A percentile compares a stretch with the other conserved stretches of the same genome.
Evolutionary conservation across 2,329 filamentous ascomycete species (phyloP).

Genomic region (Sporothrix schenckii): DNA sequence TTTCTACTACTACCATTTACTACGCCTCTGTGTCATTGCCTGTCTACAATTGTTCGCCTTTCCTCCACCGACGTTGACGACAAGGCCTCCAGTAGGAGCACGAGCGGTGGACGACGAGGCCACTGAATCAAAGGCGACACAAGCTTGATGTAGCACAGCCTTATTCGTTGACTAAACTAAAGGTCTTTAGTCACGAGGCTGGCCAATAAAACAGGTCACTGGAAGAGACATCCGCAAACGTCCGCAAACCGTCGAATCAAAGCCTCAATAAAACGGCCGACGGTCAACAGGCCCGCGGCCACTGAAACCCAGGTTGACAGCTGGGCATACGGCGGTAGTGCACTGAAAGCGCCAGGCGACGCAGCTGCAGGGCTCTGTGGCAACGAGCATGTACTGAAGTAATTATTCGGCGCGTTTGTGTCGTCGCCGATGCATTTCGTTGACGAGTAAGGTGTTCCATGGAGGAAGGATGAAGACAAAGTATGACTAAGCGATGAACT

Average conservation of each 20-base stretch:
- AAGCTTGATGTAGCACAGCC: conserved; percentile 14
- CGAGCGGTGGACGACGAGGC: neutral
- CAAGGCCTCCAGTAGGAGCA: conserved; percentile 8
- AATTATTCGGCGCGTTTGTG: neutral
- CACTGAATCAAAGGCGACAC: conserved; percentile 22
- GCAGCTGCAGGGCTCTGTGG: neutral
- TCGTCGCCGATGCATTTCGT: neutral
- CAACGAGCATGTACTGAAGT: neutral
- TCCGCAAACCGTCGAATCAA: neutral
- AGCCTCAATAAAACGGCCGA: neutral
- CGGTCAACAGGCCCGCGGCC: neutral
- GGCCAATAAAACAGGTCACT: neutral
- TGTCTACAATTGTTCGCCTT: neutral
- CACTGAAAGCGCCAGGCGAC: neutral
- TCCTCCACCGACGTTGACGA: neutral
- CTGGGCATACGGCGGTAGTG: neutral
- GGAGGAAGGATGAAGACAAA: neutral
- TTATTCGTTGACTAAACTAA: neutral
- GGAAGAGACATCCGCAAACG: neutral
- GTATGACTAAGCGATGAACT: neutral
- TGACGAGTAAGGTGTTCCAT: too few species aligned
- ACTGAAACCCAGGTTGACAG: neutral
- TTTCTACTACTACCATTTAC: neutral
- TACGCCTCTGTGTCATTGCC: neutral
- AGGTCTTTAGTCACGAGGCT: neutral